phyloP scores from a whole-genome alignment of 345 rosid genomes.

The Excoecaria agallocha region DNA sequence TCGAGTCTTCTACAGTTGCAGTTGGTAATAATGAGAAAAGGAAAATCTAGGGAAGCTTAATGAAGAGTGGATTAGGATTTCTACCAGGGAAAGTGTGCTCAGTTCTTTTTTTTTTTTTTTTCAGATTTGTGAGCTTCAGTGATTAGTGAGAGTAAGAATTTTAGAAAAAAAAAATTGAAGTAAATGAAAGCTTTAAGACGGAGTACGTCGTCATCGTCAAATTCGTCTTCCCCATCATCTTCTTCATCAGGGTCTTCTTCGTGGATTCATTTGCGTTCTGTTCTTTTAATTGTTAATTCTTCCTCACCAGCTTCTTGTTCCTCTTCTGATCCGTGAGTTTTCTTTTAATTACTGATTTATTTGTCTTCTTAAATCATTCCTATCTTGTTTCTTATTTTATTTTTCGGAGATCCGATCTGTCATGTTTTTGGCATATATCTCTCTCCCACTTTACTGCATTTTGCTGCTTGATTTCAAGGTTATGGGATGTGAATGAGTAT shows the following conservation, averaged over 20 bases:
- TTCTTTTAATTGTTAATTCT: conserved; percentile 66
- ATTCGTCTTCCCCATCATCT: conserved; percentile 62
- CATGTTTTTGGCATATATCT: not conserved
- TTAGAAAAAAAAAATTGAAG: not conserved
- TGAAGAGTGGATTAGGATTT: too few species aligned
- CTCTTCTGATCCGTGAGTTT: conserved; percentile 79
- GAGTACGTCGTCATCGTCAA: conserved; percentile 62
- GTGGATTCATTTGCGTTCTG: conserved; percentile 93
- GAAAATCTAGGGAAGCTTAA: not conserved
- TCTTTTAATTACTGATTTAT: not conserved
- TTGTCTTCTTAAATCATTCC: not conserved
- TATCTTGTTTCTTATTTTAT: not conserved
- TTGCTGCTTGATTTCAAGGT: not conserved
- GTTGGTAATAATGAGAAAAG: not conserved
- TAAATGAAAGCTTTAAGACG: conserved; percentile 87
- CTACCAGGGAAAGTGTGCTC: not conserved
- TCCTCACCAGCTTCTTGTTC: conserved; percentile 80
- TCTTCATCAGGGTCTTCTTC: conserved; percentile 52
- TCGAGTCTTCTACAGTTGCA: not conserved
- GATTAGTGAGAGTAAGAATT: not conserved
- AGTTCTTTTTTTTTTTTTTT: not conserved
- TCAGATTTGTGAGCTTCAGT: not conserved
- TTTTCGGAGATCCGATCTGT: conserved; percentile 23
- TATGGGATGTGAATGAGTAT: not conserved
- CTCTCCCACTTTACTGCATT: too few species aligned